phyloP scores from a whole-genome alignment of 148 eudicot species.

The Heliamphora exappendiculata region DNA sequence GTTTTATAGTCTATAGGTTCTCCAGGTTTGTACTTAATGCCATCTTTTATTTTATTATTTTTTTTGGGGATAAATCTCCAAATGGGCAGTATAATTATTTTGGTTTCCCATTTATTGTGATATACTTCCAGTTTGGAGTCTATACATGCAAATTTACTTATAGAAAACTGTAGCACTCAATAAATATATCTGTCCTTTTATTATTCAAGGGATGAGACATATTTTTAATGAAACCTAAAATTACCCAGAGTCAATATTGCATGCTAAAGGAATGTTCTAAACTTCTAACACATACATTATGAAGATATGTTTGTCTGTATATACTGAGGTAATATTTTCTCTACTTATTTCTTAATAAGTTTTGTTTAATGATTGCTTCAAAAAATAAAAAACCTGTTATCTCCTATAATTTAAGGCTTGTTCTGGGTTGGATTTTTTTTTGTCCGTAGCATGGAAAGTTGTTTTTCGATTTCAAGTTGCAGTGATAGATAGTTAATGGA shows the following conservation, averaged over 20 bases:
- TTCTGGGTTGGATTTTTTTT: not conserved
- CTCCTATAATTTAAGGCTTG: not conserved
- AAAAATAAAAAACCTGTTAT: no score
- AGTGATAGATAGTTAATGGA: not conserved
- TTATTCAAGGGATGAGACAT: not conserved
- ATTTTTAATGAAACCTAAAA: not conserved
- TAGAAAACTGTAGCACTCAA: no score
- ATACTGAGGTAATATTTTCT: no score
- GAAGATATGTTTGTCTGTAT: no score
- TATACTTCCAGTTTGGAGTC: no score
- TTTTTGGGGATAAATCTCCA: not conserved
- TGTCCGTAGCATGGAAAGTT: not conserved
- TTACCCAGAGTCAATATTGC: not conserved
- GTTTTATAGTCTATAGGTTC: no score
- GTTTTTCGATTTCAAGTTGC: not conserved
- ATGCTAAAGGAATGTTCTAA: no score
- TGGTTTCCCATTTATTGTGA: not conserved
- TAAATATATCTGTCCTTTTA: not conserved
- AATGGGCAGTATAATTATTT: not conserved
- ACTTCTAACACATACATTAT: no score
- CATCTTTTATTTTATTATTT: not conserved
- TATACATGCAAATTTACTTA: no score
- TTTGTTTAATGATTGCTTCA: no score
- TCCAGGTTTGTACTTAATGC: conserved; percentile 49
- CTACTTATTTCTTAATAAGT: not conserved